Evolutionary conservation across 2,329 filamentous ascomycete genomes (phyloP).

Genomic region (Phialophora tarda): DNA sequence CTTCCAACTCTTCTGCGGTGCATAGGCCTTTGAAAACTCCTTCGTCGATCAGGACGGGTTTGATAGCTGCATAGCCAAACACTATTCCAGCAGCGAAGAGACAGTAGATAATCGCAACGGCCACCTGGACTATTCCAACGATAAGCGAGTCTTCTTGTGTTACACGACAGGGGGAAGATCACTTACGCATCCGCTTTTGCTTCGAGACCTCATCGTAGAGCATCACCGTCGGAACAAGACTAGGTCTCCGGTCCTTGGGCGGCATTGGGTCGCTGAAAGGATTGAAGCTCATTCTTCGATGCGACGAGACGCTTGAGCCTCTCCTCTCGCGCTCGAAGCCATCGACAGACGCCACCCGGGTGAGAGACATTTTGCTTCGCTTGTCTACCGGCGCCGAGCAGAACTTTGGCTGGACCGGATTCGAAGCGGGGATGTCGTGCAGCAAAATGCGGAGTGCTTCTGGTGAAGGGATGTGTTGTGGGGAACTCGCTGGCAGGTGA

Average conservation of each 20-base stretch:
- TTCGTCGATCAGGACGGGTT: constrained; percentile 76
- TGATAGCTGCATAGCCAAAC: constrained; percentile 84
- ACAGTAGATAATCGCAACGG: constrained; percentile 71
- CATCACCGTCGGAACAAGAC: constrained; percentile 32
- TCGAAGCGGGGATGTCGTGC: constrained; percentile 20
- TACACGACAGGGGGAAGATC: too few relatives aligned
- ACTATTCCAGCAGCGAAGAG: constrained; percentile 78
- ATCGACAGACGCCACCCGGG: constrained; percentile 52
- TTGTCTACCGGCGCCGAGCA: constrained; percentile 4
- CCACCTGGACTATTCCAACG: constrained; percentile 67
- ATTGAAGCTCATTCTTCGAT: constrained; percentile 50
- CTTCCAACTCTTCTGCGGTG: constrained; percentile 57
- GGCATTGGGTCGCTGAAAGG: constrained; percentile 50
- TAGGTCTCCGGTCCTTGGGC: constrained; percentile 41
- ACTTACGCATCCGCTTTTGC: constrained; percentile 59
- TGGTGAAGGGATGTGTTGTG: constrained; percentile 1
- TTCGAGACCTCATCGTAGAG: constrained; percentile 55
- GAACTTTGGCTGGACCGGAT: constrained; percentile 8
- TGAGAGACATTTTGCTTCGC: constrained; percentile 48
- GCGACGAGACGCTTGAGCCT: constrained; percentile 45
- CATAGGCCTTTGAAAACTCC: constrained; percentile 73
- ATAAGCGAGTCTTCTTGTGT: constrained; percentile 24
- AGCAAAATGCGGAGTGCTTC: constrained; percentile 26
- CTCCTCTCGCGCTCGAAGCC: constrained; percentile 47
- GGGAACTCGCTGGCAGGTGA: not conserved